Percentiles rank a stretch among this genome's conserved stretches.
Conservation (phyloP, 331 rosid species). For the Saraca asoca region DNA sequence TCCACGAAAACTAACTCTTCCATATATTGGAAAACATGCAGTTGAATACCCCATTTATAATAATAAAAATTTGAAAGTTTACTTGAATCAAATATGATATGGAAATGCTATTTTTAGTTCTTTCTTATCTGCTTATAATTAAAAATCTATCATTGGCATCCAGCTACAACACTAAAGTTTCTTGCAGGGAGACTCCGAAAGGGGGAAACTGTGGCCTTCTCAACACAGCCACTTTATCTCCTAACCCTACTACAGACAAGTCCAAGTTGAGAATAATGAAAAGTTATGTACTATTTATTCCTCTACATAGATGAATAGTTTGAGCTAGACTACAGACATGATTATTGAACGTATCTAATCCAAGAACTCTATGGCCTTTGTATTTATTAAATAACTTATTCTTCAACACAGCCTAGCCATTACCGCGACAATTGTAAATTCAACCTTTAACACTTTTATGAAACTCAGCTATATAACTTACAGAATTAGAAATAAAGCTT, state of each 20-base stretch:
- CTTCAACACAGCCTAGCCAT: no score
- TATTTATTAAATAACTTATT: no score
- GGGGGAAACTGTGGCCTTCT: conserved; percentile 94
- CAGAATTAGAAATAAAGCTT: no score
- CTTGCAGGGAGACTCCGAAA: conserved; percentile 78
- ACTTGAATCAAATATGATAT: no score
- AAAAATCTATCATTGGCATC: conserved; percentile 52
- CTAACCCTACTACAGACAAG: conserved; percentile 92
- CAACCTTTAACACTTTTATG: no score
- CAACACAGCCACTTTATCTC: conserved; percentile 58
- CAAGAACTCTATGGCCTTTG: no score
- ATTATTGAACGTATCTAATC: conserved; percentile 30
- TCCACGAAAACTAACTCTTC: no score
- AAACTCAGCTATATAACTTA: no score
- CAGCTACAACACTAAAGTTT: conserved; percentile 66
- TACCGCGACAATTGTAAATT: no score
- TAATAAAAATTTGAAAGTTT: no score
- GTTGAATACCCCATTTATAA: no score
- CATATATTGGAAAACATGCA: no score
- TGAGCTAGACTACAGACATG: background rate
- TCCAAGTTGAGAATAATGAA: background rate
- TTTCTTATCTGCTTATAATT: conserved; percentile 26
- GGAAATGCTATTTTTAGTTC: background rate
- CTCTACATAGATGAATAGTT: conserved; percentile 16
- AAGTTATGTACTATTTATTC: background rate